Evolutionary conservation across 2,329 filamentous ascomycete species (phyloP), one percentile per base, ranked within the genome.

Genomic region (Trichothecium sympodiale): DNA sequence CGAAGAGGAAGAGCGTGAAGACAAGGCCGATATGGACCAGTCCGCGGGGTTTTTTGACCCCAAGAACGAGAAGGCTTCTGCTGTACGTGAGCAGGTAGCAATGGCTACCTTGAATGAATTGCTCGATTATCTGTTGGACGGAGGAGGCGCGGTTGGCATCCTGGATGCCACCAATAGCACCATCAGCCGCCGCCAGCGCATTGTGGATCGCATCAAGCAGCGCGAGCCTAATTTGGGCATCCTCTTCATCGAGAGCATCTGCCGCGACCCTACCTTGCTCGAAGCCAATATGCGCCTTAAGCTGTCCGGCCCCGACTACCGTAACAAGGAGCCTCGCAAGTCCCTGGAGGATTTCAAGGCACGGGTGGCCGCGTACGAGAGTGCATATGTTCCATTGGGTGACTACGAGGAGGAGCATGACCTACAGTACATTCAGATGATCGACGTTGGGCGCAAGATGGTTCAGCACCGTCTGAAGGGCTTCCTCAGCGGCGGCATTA

Each of bases 111-210:
- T 96, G 34, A 85, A 98, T 49, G 91, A 98, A 53, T 68, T 96
- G 8, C 61, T 98, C 32, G 82, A 94, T 47, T 98, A 94, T 55
- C 77, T 98, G 9, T 66, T 96, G 25, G 68, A 79, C 17, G 70
- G 79, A 36, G 85, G 82, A 18, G 91, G 91, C 32, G 84, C 87
- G 20, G 85, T 96, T 8, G 91, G 91, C 27, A 96, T 98, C 43
- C 74, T 98, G 10, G 91, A 98, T 59, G 91, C 91, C 7, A 98
- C 91, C 7, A 98, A 98, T 63, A 95, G 88, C 62, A 98, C 91
- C 1, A 71, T 94, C 34, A 74, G 85, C 43, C 80, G 91, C 27
- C 77, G 91, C 34, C 80, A 89, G 57, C 71, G 83, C 17, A 74
- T 98, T 37, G 86, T 94, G 49, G 74, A 89, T 41, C 82, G 77